Evolutionary conservation across 2,329 filamentous ascomycete species (phyloP), one percentile per base, ranked within the genome.

Genomic region (Coniella vitis): DNA sequence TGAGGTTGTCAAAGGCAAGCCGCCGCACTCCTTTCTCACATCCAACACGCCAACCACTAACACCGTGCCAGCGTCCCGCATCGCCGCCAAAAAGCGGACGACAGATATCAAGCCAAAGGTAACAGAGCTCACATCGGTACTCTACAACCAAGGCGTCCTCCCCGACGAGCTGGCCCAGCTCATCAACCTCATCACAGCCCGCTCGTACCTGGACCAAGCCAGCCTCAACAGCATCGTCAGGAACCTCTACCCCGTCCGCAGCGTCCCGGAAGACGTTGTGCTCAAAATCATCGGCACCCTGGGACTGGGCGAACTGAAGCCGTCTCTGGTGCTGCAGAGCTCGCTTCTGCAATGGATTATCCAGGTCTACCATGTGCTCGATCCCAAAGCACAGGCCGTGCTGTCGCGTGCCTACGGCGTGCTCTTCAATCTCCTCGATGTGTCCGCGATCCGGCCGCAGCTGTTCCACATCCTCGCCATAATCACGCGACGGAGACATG

Each of bases 401-500:
- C 65, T 95, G 42, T 82, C 82, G 4, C 82, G 81, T 53, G 70
- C 85, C 2, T 95, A 94, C 59, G 74, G 81, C 0, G 78, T 91
- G 16, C 65, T 95, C 4, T 95, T 95, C 62, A 87, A 87, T 55
- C 71, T 91, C 55, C 74, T 95, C 5, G 87, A 94, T 60, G 4
- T 20, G 1, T 35, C 37, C n/a, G 3, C n/a, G 21, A 47, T 29
- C 47, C 78, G 78, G 49, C 70, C 78, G 10, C 72, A 76, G 54
- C 63, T 93, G 43, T 90, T 87, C 60, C 87, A 94, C 66, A 65
- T 95, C 32, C 72, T 95, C 19, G 88, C 86, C 3, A 65, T 91
- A 25, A 80, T 91, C 40, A 94, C 89, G 39, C 75, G 87, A 48
- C 81, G 89, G 48, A 88, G 83, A 60, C 88, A 95, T 66, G 88